Evolutionary conservation across 2,329 filamentous ascomycete species (phyloP).

Genomic region (Zopfia rhizophila): DNA sequence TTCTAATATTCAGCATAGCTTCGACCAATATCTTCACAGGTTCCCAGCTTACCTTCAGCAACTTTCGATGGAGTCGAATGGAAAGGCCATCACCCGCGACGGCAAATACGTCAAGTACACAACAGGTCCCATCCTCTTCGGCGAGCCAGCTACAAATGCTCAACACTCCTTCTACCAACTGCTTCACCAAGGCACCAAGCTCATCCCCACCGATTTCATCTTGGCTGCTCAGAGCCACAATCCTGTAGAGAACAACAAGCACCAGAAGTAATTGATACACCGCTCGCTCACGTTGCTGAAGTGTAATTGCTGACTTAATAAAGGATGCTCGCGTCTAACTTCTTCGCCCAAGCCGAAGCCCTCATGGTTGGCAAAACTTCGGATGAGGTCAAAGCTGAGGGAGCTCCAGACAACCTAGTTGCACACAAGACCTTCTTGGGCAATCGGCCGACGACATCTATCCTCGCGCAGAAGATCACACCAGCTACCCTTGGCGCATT

Average conservation of each 20-base stretch:
- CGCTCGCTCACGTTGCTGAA: not conserved
- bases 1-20: constrained; percentile 62
- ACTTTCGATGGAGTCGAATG: constrained; percentile 99
- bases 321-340: constrained; percentile 88
- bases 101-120: constrained; percentile 95
- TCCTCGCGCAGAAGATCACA: constrained; percentile 92
- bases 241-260: constrained; percentile 88
- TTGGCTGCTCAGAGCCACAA: constrained; percentile 97
- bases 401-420: constrained; percentile 77
- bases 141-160: constrained; percentile 97
- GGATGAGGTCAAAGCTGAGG: constrained; percentile 81
- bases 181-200: constrained; percentile 97
- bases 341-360: constrained; percentile 88
- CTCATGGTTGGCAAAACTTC: constrained; percentile 91
- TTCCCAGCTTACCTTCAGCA: constrained; percentile 99
- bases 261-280: constrained; percentile 74
- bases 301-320: constrained; percentile 26
- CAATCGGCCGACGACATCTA: constrained; percentile 95
- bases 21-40: constrained; percentile 98
- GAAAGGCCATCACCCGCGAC: constrained; percentile 92
- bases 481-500: constrained; percentile 92
- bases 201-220: constrained; percentile 98
- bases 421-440: constrained; percentile 99
- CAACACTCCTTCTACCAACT: constrained; percentile 99
- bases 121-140: constrained; percentile 94